phyloP scores from a whole-genome alignment of 805 yeast species.

The Wickerhamiella slavikovae region DNA sequence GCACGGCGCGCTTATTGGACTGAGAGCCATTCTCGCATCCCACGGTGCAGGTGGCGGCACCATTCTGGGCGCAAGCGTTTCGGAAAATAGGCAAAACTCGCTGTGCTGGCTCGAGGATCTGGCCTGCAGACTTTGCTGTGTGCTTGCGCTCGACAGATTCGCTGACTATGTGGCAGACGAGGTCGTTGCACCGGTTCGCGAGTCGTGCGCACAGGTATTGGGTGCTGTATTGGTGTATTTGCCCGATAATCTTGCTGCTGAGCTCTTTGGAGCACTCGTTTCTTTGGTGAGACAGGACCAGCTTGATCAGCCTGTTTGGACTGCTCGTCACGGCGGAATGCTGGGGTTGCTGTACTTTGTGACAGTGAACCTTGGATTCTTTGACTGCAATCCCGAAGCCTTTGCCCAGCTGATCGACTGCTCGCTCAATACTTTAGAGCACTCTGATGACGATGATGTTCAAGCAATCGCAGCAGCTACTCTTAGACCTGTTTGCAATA shows the following conservation, averaged over 20 bases:
- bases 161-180: constrained; percentile 96
- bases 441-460: constrained; percentile 77
- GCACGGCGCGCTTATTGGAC: constrained; percentile 87
- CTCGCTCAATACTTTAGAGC: constrained; percentile 65
- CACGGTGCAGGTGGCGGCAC: constrained; percentile 82
- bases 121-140: constrained; percentile 62
- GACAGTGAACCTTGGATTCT: constrained; percentile 65
- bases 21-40: constrained; percentile 62
- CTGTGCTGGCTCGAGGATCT: constrained; percentile 62
- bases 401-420: constrained; percentile 58
- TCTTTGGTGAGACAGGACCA: constrained; percentile 44
- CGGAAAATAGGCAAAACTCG: constrained; percentile 49
- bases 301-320: constrained; percentile 54
- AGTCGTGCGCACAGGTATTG: constrained; percentile 83
- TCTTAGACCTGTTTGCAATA: constrained; percentile 70
- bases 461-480: constrained; percentile 95
- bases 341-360: constrained; percentile 83
- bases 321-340: constrained; percentile 96
- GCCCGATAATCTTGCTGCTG: constrained; percentile 32
- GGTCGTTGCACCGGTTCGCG: constrained; percentile 95
- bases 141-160: constrained; percentile 83
- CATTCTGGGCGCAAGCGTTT: constrained; percentile 35
- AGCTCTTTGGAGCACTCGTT: constrained; percentile 44
- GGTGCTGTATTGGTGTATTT: constrained; percentile 76
- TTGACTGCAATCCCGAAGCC: constrained; percentile 33